These are phyloP conservation scores for Ganoderma sinense DNA, from an alignment of 1,284 basidiomycete genomes.

Conservation along the genomic window DNA sequence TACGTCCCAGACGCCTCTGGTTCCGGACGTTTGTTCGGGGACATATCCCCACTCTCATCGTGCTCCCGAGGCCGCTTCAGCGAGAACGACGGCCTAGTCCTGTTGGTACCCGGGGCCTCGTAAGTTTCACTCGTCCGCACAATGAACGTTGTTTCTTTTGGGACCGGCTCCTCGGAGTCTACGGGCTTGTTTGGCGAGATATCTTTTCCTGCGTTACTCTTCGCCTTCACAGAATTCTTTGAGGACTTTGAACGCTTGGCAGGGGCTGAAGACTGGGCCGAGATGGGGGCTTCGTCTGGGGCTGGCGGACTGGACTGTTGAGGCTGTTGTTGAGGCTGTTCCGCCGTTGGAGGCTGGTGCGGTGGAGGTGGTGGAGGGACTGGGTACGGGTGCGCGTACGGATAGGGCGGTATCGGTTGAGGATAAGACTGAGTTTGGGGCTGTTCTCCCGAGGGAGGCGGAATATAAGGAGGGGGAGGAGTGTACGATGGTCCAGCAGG, in stretches of 20 bases:
- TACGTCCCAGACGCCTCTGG: constrained; percentile 19
- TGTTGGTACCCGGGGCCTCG: constrained; percentile 7
- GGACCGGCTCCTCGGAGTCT: background rate
- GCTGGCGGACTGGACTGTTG: background rate
- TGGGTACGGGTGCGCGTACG: constrained; percentile 12
- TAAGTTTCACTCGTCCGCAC: constrained; percentile 32
- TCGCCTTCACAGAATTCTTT: background rate
- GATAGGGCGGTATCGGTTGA: constrained; percentile 10
- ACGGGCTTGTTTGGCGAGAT: background rate
- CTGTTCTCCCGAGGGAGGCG: constrained; percentile 14
- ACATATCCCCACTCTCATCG: background rate
- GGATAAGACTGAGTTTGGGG: constrained; percentile 11
- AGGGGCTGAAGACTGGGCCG: background rate
- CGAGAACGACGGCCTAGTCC: constrained; percentile 8
- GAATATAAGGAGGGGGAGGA: constrained; percentile 12
- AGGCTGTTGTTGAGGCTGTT: constrained; percentile 2
- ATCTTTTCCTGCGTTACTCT: background rate
- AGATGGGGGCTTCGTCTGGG: background rate
- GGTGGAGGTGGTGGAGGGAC: constrained; percentile 14
- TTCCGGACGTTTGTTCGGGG: constrained; percentile 15
- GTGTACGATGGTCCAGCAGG: constrained; percentile 21
- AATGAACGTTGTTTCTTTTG: constrained; percentile 28
- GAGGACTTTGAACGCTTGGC: background rate
- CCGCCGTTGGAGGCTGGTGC: background rate
- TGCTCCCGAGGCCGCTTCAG: constrained; percentile 27